Conservation (phyloP, 176 grass and related monocot genomes). For the Carex pumila region DNA sequence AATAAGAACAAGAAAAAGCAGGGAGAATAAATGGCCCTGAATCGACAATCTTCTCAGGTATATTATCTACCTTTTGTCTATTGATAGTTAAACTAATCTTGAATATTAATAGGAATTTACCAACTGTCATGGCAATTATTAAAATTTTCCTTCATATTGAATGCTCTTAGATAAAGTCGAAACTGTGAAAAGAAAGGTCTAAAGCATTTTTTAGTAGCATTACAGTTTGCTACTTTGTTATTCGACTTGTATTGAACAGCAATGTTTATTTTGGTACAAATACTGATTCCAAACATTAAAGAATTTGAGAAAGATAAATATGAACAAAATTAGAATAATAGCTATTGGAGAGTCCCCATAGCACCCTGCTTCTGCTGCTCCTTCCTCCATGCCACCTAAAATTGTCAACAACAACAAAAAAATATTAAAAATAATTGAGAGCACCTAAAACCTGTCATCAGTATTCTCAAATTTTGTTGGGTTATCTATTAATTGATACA, state of each 20-base stretch:
- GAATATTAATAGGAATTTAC: too few relatives aligned
- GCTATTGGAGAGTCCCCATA: not conserved
- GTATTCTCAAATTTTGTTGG: not conserved
- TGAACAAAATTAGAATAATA: not conserved
- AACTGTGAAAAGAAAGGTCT: not conserved
- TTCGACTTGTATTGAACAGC: not conserved
- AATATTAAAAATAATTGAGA: not conserved
- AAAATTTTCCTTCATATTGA: not conserved
- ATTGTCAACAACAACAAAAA: not conserved
- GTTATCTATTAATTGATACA: not conserved
- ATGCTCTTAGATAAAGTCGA: not conserved
- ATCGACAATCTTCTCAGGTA: too few relatives aligned
- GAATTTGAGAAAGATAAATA: not conserved
- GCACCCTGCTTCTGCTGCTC: slow-evolving; percentile 35
- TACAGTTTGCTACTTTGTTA: not conserved
- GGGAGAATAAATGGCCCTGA: too few relatives aligned
- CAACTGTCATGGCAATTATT: too few relatives aligned
- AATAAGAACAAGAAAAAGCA: not conserved
- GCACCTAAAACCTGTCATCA: not conserved
- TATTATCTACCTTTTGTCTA: too few relatives aligned
- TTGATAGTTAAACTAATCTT: too few relatives aligned
- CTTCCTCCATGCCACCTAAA: slow-evolving; percentile 67
- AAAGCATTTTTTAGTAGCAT: not conserved
- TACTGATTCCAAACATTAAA: not conserved
- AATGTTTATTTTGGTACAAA: not conserved